These are phyloP conservation scores for Pseudogymnoascus sp. DNA, from an alignment of 2,329 filamentous ascomycete species.

Conservation along the genomic window DNA sequence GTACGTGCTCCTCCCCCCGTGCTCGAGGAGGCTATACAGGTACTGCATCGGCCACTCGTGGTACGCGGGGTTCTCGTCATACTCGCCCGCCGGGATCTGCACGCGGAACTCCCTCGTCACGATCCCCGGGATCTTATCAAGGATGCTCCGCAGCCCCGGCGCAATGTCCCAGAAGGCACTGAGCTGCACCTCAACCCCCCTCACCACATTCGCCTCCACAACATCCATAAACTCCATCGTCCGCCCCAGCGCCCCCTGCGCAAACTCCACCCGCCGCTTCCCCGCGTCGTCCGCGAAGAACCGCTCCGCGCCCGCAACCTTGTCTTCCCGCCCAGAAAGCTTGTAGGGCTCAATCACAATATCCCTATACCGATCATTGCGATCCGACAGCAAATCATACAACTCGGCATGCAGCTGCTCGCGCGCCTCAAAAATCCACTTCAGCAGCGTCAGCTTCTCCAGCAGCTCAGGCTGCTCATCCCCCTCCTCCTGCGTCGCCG, in stretches of 20 bases:
- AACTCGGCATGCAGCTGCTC: constrained; percentile 78
- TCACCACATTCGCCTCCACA: constrained; percentile 74
- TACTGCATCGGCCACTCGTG: constrained; percentile 79
- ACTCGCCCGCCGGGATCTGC: constrained; percentile 70
- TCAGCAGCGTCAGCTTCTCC: constrained; percentile 87
- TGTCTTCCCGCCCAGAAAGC: constrained; percentile 65
- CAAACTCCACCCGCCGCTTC: constrained; percentile 62
- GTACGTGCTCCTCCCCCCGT: constrained; percentile 86
- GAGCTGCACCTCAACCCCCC: constrained; percentile 83
- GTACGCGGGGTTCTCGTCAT: constrained; percentile 79
- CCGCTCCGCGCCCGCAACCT: constrained; percentile 65
- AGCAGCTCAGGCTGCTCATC: constrained; percentile 90
- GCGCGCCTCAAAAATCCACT: constrained; percentile 95
- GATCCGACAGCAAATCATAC: constrained; percentile 75
- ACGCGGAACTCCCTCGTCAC: constrained; percentile 50
- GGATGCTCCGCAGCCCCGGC: constrained; percentile 65
- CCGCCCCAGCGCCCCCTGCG: constrained; percentile 63
- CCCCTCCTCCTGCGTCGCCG: constrained; percentile 86
- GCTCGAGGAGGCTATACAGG: constrained; percentile 72
- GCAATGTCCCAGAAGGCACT: constrained; percentile 98
- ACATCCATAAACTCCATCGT: constrained; percentile 69
- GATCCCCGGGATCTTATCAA: constrained; percentile 63
- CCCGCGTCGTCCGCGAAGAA: constrained; percentile 77
- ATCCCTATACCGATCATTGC: constrained; percentile 77
- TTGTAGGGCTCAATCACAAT: constrained; percentile 77